Evolutionary conservation across 2,329 filamentous ascomycete species (phyloP).

Genomic region (Mollisia scopiformis): DNA sequence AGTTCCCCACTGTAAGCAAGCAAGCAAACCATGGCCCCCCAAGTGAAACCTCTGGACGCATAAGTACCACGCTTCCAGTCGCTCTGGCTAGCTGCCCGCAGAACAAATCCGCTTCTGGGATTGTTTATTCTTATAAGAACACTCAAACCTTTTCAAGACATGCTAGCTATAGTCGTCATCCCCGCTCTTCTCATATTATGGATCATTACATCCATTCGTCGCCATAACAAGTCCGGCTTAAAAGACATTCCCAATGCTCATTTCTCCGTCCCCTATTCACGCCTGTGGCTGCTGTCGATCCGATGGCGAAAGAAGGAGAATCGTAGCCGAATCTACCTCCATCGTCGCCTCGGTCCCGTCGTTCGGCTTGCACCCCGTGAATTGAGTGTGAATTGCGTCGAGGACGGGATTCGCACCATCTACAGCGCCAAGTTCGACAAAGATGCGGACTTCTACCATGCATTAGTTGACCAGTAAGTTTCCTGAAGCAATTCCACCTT

Average conservation of each 20-base stretch:
- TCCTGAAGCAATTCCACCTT: neutral
- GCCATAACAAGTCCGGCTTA: too few species aligned
- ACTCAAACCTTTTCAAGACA: too few species aligned
- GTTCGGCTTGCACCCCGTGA: neutral
- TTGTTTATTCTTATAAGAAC: too few species aligned
- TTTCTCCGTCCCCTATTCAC: neutral
- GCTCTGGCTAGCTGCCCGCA: too few species aligned
- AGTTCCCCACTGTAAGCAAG: too few species aligned
- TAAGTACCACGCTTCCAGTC: too few species aligned
- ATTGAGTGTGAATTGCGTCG: slow-evolving; percentile 1
- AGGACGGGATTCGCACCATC: neutral
- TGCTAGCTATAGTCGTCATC: too few species aligned
- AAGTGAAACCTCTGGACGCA: too few species aligned
- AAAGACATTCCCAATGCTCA: slow-evolving; percentile 2
- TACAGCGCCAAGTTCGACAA: neutral
- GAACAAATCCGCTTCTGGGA: too few species aligned
- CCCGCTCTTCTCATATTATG: too few species aligned
- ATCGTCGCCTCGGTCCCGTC: slow-evolving; percentile 3
- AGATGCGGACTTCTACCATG: slow-evolving; percentile 2
- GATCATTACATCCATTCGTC: too few species aligned
- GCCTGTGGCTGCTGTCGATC: slow-evolving; percentile 6
- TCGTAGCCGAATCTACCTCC: neutral
- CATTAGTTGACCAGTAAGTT: neutral
- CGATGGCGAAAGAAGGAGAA: slow-evolving; percentile 2
- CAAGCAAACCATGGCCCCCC: too few species aligned